Evolutionary conservation across 805 yeast species (phyloP).

Genomic region (Kregervanrija delftensis): DNA sequence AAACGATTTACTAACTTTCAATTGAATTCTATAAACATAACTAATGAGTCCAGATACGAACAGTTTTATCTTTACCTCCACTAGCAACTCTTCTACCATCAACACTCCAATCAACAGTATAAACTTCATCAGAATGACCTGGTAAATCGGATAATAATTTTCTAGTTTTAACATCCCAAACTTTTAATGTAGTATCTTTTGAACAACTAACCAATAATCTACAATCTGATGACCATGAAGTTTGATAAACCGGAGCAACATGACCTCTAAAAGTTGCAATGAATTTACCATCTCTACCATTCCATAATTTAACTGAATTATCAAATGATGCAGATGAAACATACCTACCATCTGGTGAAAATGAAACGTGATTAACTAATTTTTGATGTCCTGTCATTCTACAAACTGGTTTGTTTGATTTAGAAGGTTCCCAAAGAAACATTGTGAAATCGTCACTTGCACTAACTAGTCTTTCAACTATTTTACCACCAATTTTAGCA

Average conservation of each 20-base stretch:
- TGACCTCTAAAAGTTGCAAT: slow-evolving; percentile 91
- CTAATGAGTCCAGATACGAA: slow-evolving; percentile 86
- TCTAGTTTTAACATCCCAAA: slow-evolving; percentile 88
- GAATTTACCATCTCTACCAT: slow-evolving; percentile 86
- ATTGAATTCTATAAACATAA: not conserved
- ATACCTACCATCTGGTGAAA: slow-evolving; percentile 90
- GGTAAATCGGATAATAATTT: slow-evolving; percentile 87
- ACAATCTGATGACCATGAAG: slow-evolving; percentile 96
- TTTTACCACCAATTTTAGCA: slow-evolving; percentile 48
- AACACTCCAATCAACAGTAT: slow-evolving; percentile 95
- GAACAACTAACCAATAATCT: slow-evolving; percentile 88
- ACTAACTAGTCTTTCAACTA: slow-evolving; percentile 76
- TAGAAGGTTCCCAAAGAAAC: slow-evolving; percentile 93
- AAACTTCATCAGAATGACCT: slow-evolving; percentile 94
- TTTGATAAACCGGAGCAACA: slow-evolving; percentile 96
- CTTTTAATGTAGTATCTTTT: slow-evolving; percentile 91
- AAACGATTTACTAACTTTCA: not conserved
- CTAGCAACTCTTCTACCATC: slow-evolving; percentile 94
- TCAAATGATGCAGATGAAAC: slow-evolving; percentile 93
- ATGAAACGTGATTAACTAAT: slow-evolving; percentile 89
- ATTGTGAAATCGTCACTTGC: slow-evolving; percentile 97
- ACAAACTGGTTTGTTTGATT: slow-evolving; percentile 72
- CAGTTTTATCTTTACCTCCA: slow-evolving; percentile 95
- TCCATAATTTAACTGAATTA: slow-evolving; percentile 94
- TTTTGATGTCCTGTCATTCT: slow-evolving; percentile 98